Evolutionary conservation across 192 early-diverging fungal species (phyloP).

Genomic region (Diversispora eburnea): DNA sequence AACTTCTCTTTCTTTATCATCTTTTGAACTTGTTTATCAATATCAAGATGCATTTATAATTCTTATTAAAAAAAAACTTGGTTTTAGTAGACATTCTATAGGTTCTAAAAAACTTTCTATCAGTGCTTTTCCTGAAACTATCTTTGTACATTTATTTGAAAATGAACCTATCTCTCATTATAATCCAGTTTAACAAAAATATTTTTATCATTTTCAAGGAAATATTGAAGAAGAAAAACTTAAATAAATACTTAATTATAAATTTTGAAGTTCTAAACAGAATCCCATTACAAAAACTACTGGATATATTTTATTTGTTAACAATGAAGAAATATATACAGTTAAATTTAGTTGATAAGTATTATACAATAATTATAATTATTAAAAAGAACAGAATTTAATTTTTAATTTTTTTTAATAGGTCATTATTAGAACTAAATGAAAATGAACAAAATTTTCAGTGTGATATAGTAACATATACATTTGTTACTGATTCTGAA

Average conservation of each 20-base stretch:
- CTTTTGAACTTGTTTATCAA: background rate
- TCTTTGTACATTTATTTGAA: constrained; percentile 6
- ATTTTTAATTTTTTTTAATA: too few species aligned
- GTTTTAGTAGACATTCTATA: background rate
- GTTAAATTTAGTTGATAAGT: background rate
- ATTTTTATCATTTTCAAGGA: background rate
- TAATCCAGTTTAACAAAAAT: background rate
- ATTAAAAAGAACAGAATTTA: too few species aligned
- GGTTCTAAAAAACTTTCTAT: background rate
- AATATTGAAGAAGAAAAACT: background rate
- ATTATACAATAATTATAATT: too few species aligned
- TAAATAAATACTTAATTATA: background rate
- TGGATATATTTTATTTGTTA: background rate
- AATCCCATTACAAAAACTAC: background rate
- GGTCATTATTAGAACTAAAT: background rate
- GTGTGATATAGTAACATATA: background rate
- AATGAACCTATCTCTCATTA: background rate
- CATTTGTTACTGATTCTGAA: background rate
- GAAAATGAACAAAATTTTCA: background rate
- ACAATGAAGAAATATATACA: background rate
- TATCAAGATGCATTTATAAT: too few species aligned
- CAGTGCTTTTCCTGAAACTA: background rate
- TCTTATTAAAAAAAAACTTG: too few species aligned
- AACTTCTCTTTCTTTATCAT: background rate
- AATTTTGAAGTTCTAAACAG: background rate